phyloP scores from a whole-genome alignment of 75 land plant species.

The Adiantum capillusveneris region DNA sequence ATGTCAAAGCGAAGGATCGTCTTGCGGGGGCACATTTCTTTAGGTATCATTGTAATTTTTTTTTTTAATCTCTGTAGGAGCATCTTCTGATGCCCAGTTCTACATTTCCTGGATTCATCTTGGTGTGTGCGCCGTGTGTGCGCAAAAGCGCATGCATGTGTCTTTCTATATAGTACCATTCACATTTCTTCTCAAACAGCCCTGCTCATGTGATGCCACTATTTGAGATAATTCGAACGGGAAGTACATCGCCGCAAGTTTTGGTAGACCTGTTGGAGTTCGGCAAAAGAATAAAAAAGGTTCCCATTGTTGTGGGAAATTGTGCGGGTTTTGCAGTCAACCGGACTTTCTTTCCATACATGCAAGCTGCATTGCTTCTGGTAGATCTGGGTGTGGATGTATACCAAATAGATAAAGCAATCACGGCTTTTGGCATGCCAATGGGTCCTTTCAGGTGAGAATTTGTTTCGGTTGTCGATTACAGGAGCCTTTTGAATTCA shows the following conservation, averaged over 20 bases:
- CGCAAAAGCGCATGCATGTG: too few relatives aligned
- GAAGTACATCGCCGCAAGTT: constrained; percentile 80
- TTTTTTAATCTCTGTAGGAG: too few relatives aligned
- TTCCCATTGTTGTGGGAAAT: constrained; percentile 93
- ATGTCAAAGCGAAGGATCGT: constrained; percentile 68
- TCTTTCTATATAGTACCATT: too few relatives aligned
- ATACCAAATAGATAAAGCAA: constrained; percentile 71
- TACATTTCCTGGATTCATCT: too few relatives aligned
- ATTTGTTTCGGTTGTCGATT: neutral
- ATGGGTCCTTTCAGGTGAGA: constrained; percentile 92
- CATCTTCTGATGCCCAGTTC: too few relatives aligned
- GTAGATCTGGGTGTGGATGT: constrained; percentile 81
- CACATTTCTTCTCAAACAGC: constrained; percentile 29
- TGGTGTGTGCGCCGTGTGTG: too few relatives aligned
- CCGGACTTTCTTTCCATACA: constrained; percentile 86
- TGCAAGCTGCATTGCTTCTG: constrained; percentile 58
- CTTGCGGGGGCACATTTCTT: constrained; percentile 96
- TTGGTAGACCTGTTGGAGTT: constrained; percentile 81
- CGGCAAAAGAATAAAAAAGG: constrained; percentile 82
- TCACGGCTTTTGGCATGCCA: constrained; percentile 87
- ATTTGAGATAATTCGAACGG: constrained; percentile 87
- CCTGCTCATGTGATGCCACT: constrained; percentile 99
- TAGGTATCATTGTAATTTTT: constrained; percentile 44
- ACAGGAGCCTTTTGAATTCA: neutral
- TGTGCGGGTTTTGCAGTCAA: constrained; percentile 97